These are phyloP conservation scores for Platanthera guangdongensis DNA, from an alignment of 106 monocot species.

Conservation along the genomic window DNA sequence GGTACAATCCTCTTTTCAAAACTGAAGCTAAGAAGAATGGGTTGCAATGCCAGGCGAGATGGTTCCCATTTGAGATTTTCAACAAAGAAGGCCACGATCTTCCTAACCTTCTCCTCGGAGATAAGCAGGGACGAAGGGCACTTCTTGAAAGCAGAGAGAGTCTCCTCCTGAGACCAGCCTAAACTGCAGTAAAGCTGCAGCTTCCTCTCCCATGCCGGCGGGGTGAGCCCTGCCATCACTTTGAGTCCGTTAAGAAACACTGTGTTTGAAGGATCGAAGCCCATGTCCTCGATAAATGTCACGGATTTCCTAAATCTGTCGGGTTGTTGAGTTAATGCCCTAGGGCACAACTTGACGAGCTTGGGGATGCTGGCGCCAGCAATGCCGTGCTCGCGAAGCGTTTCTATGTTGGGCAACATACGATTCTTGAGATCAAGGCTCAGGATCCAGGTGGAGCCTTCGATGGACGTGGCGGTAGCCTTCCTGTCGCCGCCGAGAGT, in stretches of 20 bases:
- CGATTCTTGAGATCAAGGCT: background rate
- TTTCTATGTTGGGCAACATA: slow-evolving; percentile 22
- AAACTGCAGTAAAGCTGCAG: slow-evolving; percentile 1
- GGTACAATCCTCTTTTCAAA: slow-evolving; percentile 41
- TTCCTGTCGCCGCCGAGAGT: slow-evolving; percentile 10
- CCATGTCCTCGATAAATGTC: slow-evolving; percentile 5
- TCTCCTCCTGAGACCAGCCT: slow-evolving; percentile 46
- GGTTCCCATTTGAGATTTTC: slow-evolving; percentile 10
- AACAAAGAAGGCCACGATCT: slow-evolving; percentile 16
- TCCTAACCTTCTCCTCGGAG: slow-evolving; percentile 28
- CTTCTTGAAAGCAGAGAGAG: slow-evolving; percentile 24
- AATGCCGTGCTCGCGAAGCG: slow-evolving; percentile 13
- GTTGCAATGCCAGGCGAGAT: background rate
- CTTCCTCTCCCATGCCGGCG: slow-evolving; percentile 28
- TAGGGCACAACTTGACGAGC: slow-evolving; percentile 7
- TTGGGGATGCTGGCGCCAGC: slow-evolving; percentile 16
- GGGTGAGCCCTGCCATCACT: background rate
- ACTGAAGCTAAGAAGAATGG: slow-evolving; percentile 14
- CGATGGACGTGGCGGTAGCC: slow-evolving; percentile 3
- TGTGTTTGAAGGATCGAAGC: slow-evolving; percentile 15
- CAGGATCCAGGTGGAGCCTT: background rate
- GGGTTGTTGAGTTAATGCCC: slow-evolving; percentile 3
- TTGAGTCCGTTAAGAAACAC: slow-evolving; percentile 21
- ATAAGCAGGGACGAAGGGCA: slow-evolving; percentile 19
- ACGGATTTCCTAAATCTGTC: slow-evolving; percentile 6